Conservation (phyloP, 2,329 filamentous ascomycete genomes). For the Ascochyta koolunga region DNA sequence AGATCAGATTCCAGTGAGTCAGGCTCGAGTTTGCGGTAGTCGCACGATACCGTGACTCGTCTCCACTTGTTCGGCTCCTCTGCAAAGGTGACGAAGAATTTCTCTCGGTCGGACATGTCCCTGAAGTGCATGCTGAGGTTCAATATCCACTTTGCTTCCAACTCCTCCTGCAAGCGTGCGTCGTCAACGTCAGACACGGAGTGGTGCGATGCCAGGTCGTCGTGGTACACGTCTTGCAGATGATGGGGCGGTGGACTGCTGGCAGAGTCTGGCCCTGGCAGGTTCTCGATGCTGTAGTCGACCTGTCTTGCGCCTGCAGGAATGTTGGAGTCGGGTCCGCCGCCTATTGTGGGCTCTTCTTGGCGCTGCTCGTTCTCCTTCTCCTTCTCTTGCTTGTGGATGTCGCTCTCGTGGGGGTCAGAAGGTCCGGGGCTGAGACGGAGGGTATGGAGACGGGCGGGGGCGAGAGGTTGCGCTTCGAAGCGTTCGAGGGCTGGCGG, state of each 20-base stretch:
- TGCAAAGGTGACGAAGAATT: conserved; percentile 96
- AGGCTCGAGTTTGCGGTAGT: conserved; percentile 80
- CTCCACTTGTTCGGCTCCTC: conserved; percentile 80
- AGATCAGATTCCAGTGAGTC: conserved; percentile 88
- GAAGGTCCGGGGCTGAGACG: conserved; percentile 48
- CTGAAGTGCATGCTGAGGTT: conserved; percentile 99
- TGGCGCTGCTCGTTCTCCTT: conserved; percentile 22
- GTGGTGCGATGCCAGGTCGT: conserved; percentile 40
- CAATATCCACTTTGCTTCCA: conserved; percentile 90
- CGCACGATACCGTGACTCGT: conserved; percentile 88
- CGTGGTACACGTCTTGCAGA: conserved; percentile 35
- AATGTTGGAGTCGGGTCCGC: conserved; percentile 39
- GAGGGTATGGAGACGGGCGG: conserved; percentile 45
- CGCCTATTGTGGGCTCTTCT: conserved; percentile 37
- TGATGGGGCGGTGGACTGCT: conserved; percentile 35
- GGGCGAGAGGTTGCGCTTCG: conserved; percentile 53
- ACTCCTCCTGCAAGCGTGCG: conserved; percentile 74
- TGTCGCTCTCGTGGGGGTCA: conserved; percentile 39
- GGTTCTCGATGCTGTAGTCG: conserved; percentile 37
- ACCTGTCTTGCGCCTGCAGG: conserved; percentile 44
- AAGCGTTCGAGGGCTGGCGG: conserved; percentile 67
- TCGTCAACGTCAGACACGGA: conserved; percentile 57
- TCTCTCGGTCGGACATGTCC: conserved; percentile 89
- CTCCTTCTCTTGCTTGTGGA: conserved; percentile 28
- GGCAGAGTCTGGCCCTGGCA: conserved; percentile 14